A percentile compares a stretch with the other conserved stretches of the same genome.
Conservation (phyloP, 2,329 filamentous ascomycete species). For the Xylariaceae sp. region DNA sequence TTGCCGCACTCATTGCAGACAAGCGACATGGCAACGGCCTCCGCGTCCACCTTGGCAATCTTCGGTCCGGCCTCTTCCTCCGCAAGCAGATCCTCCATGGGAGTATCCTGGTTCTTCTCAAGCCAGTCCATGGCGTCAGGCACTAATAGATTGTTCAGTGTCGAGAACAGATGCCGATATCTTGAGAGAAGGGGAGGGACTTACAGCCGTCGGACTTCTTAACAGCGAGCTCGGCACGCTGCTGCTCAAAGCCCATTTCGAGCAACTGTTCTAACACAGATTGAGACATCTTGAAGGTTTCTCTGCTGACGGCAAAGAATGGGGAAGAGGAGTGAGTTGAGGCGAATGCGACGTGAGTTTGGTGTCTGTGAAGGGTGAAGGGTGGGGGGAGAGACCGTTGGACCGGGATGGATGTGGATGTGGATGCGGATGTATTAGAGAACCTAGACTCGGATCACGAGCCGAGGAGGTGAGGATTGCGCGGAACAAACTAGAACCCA, state of each 20-base stretch:
- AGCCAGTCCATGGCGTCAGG: conserved; percentile 92
- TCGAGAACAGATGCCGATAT: not conserved
- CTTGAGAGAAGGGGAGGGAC: conserved; percentile 28
- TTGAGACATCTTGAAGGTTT: conserved; percentile 43
- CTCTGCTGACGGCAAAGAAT: conserved; percentile 11
- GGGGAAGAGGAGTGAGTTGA: conserved; percentile 9
- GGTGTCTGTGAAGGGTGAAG: not conserved
- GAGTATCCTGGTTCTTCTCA: conserved; percentile 82
- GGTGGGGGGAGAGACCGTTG: not conserved
- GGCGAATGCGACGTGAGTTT: not conserved
- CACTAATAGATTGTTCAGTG: conserved; percentile 46
- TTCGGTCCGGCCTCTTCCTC: conserved; percentile 48
- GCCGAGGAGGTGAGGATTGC: not conserved
- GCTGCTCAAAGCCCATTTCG: conserved; percentile 77
- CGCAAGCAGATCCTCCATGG: conserved; percentile 72
- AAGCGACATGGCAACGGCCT: conserved; percentile 70
- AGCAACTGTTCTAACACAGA: conserved; percentile 57
- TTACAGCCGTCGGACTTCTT: conserved; percentile 75
- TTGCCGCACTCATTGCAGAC: conserved; percentile 95
- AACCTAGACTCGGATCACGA: not conserved
- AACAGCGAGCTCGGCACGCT: conserved; percentile 75
- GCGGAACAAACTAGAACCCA: not conserved
- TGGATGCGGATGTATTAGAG: not conserved
- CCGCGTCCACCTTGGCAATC: conserved; percentile 60
- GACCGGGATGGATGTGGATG: no score